These are phyloP conservation scores for Vaccinium vitisidaea DNA, from an alignment of 148 eudicot species.

Conservation along the genomic window DNA sequence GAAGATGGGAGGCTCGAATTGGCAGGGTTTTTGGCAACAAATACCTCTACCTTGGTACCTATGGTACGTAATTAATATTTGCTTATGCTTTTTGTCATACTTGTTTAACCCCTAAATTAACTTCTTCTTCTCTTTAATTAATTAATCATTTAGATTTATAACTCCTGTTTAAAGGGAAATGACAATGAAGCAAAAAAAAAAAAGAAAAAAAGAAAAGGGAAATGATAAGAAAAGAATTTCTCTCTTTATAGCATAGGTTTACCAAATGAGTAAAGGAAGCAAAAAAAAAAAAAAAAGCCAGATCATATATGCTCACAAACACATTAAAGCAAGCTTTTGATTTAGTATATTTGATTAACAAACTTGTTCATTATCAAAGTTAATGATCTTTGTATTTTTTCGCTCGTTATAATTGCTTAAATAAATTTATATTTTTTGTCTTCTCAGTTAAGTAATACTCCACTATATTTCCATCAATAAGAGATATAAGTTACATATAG, in stretches of 20 bases:
- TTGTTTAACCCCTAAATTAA: not conserved
- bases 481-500: not conserved
- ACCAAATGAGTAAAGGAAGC: not conserved
- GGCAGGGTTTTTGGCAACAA: constrained; percentile 94
- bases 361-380: not conserved
- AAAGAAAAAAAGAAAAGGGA: not conserved
- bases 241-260: not conserved
- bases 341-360: not conserved
- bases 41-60: constrained; percentile 91
- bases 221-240: not conserved
- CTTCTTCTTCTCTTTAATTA: not conserved
- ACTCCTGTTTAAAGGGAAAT: constrained; percentile 3
- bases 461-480: not conserved
- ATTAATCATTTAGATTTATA: not conserved
- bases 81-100: not conserved
- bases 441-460: not conserved
- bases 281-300: not conserved
- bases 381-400: not conserved
- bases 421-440: not conserved
- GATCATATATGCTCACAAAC: not conserved
- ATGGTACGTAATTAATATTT: constrained; percentile 43
- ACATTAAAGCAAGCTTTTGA: not conserved
- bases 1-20: constrained; percentile 97
- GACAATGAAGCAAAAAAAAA: not conserved
- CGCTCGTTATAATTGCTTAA: too few species aligned